Percentiles rank a stretch among this genome's conserved stretches.
Evolutionary conservation across 169 alveolate genomes (phyloP).

Genomic region (Eimeria praecox): DNA sequence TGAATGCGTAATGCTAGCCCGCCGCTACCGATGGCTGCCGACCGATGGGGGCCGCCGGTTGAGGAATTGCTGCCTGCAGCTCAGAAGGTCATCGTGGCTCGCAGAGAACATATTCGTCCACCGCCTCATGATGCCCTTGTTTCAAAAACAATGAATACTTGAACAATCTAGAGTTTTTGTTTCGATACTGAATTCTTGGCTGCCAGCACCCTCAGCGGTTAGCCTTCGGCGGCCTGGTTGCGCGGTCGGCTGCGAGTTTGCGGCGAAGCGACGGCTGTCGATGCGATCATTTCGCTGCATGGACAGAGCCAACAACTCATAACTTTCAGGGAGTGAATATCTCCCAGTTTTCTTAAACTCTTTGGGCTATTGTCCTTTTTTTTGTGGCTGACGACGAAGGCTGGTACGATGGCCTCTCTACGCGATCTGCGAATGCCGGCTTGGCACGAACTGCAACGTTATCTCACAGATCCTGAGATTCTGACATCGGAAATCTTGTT

Average conservation of each 20-base stretch:
- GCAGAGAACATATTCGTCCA: background rate
- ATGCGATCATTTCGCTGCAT: conserved; percentile 59
- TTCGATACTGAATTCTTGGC: background rate
- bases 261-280: conserved; percentile 54
- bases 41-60: conserved; percentile 69
- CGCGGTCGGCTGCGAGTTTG: conserved; percentile 75
- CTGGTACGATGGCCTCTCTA: conserved; percentile 78
- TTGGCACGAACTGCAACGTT: conserved; percentile 91
- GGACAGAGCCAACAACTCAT: conserved; percentile 40
- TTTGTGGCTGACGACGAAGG: conserved; percentile 39
- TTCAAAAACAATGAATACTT: background rate
- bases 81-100: background rate
- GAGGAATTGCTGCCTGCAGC: conserved; percentile 60
- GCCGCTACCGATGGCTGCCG: conserved; percentile 75
- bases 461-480: conserved; percentile 92
- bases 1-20: background rate
- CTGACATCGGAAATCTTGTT: conserved; percentile 93
- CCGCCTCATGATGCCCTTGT: conserved; percentile 7
- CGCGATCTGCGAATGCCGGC: conserved; percentile 84
- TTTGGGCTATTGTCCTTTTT: conserved; percentile 26
- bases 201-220: conserved; percentile 16
- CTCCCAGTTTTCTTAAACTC: conserved; percentile 38
- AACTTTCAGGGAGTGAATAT: conserved; percentile 53
- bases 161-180: background rate
- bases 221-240: conserved; percentile 75